Evolutionary conservation across 441 rosid genomes (phyloP), one percentile per base, ranked within the genome.

Genomic region (Adansonia grandidieri): DNA sequence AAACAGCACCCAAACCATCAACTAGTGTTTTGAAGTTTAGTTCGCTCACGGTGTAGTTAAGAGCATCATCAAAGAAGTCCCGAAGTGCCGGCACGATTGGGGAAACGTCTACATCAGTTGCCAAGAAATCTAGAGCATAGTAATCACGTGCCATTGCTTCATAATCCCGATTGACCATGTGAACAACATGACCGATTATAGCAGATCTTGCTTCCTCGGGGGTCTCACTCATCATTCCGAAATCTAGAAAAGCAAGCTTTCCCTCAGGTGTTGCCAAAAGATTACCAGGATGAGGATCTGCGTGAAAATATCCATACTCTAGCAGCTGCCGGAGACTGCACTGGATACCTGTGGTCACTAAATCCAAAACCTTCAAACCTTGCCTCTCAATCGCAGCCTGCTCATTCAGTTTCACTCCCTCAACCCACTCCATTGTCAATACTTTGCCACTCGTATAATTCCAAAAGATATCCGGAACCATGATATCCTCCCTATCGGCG

Each of bases 201-300:
- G 99, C 99, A 81, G 77, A 90, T 87, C 99, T 92, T 74, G 99
- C 98, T 82, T 88, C 93, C 89, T 96, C 99, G 8, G 99, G 99
- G 72, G 99, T 93, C 87, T 96, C 99, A 81, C 99, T 96, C 99
- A 96, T 96, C 99, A 96, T 96, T 20, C 99, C 98, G 81, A 96
- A 96, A 83, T 96, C 99, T 42, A 96, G 88, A 86, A 96, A 96
- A 68, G 99, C 99, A 78, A 96, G 99, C 85, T 91, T 96, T 19
- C 99, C 99, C 62, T 92, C 93, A 14, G 97, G 99, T 77, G 99
- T 96, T 51, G 97, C 99, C 88, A 96, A 82, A 51, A 96, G 97
- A 78, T 96, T 96, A 67, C 99, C 99, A 42, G 99, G 99, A 86
- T 96, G 98, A 86, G 99, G 99, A 72, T 96, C 99, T 15, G 98